Evolutionary conservation across 2,329 filamentous ascomycete genomes (phyloP).

Genomic region (Cordyceps farinosa): DNA sequence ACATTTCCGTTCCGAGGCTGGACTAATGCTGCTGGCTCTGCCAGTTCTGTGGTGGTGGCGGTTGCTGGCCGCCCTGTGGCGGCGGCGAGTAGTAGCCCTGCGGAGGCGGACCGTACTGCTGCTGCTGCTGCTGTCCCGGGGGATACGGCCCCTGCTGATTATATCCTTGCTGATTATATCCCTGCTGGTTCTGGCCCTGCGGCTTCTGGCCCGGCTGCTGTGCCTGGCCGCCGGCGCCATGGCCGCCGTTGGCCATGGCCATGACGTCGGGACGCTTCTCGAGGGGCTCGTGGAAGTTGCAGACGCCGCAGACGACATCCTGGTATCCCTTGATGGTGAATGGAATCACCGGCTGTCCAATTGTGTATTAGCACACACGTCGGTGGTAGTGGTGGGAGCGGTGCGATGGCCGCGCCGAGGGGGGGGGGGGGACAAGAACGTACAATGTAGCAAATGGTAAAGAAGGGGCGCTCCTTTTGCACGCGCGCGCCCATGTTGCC

Average conservation of each 20-base stretch:
- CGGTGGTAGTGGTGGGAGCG: no score
- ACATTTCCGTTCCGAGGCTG: neutral
- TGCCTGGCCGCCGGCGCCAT: conserved; percentile 20
- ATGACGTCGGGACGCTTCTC: conserved; percentile 54
- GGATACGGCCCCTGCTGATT: neutral
- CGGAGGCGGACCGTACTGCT: conserved; percentile 9
- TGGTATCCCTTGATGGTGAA: conserved; percentile 64
- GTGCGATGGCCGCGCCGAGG: no score
- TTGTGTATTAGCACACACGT: neutral
- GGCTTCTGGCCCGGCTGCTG: conserved; percentile 29
- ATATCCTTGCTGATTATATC: conserved; percentile 23
- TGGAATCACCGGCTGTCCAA: conserved; percentile 61
- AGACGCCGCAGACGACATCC: conserved; percentile 71
- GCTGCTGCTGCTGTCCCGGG: neutral
- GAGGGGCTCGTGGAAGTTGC: conserved; percentile 69
- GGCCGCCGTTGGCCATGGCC: conserved; percentile 46
- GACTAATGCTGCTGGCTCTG: conserved; percentile 19
- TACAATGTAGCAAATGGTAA: conserved; percentile 75
- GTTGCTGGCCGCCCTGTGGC: conserved; percentile 17
- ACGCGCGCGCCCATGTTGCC: conserved; percentile 61
- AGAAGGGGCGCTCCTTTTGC: conserved; percentile 66
- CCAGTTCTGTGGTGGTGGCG: neutral
- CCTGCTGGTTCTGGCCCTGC: conserved; percentile 32
- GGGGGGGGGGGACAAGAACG: conserved; percentile 26
- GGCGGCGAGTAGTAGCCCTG: conserved; percentile 5